Percentiles rank a stretch among this genome's conserved stretches.
These are phyloP conservation scores for Phytomonas sp. DNA, from an alignment of 208 protist genomes.

Conservation along the genomic window DNA sequence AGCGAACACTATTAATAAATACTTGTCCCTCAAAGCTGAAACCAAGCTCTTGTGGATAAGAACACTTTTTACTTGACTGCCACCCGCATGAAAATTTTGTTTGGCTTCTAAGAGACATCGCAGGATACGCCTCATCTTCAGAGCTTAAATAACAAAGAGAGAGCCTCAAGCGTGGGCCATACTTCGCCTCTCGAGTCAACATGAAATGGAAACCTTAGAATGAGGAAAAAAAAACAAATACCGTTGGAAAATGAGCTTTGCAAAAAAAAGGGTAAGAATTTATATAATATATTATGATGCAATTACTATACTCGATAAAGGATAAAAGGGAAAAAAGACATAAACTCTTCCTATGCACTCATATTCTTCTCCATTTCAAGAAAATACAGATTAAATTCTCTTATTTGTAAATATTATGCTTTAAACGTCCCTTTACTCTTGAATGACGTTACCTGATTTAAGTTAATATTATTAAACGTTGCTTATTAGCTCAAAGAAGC, in stretches of 20 bases:
- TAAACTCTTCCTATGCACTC: not conserved
- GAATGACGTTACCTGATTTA: not conserved
- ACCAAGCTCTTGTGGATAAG: slow-evolving; percentile 84
- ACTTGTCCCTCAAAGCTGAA: slow-evolving; percentile 86
- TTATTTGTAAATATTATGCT: not conserved
- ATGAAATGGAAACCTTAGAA: slow-evolving; percentile 11
- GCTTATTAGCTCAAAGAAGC: not conserved
- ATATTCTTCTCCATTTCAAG: not conserved
- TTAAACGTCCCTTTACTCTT: slow-evolving; percentile 3
- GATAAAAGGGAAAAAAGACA: not conserved
- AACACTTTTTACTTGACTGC: slow-evolving; percentile 73
- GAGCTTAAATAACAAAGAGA: slow-evolving; percentile 72
- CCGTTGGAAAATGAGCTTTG: slow-evolving; percentile 1
- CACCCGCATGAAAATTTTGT: slow-evolving; percentile 55
- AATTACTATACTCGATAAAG: slow-evolving; percentile 8
- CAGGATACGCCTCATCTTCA: slow-evolving; percentile 60
- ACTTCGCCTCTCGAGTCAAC: slow-evolving; percentile 48
- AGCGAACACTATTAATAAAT: slow-evolving; percentile 49
- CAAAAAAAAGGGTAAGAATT: slow-evolving; percentile 9
- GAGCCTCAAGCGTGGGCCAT: slow-evolving; percentile 57
- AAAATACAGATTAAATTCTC: not conserved
- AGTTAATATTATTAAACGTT: slow-evolving; percentile 10
- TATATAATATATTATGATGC: slow-evolving; percentile 7
- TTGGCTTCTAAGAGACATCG: slow-evolving; percentile 40
- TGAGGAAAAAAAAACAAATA: slow-evolving; percentile 6